Conservation (phyloP, 805 yeast genomes). For the Spencermartinsiella europaea region DNA sequence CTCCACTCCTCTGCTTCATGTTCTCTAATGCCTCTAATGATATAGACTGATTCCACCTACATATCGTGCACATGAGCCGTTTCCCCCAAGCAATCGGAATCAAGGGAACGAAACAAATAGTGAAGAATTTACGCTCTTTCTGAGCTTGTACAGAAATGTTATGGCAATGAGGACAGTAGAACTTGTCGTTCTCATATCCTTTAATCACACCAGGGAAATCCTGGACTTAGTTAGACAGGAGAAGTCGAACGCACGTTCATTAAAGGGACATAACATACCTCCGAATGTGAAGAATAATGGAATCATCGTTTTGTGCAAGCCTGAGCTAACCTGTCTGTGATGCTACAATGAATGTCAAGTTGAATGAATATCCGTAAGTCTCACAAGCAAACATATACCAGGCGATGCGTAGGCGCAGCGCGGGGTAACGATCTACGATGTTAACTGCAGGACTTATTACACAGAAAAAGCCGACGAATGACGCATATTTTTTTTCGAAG, state of each 20-base stretch:
- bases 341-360: no score
- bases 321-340: no score
- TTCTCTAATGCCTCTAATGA: slow-evolving; percentile 19
- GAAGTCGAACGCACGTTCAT: neutral
- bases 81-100: slow-evolving; percentile 28
- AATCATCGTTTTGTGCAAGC: slow-evolving; percentile 4
- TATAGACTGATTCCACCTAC: slow-evolving; percentile 22
- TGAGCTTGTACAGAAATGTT: slow-evolving; percentile 19
- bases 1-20: slow-evolving; percentile 16
- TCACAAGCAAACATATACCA: no score
- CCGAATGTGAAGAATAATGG: slow-evolving; percentile 21
- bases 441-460: no score
- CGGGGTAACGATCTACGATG: no score
- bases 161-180: slow-evolving; percentile 30
- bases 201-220: slow-evolving; percentile 19
- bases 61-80: slow-evolving; percentile 21
- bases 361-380: no score
- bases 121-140: slow-evolving; percentile 29
- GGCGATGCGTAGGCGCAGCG: no score
- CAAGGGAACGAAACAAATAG: slow-evolving; percentile 29
- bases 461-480: no score
- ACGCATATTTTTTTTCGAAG: no score
- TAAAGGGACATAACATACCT: slow-evolving; percentile 16
- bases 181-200: slow-evolving; percentile 22
- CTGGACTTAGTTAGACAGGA: slow-evolving; percentile 11